A percentile compares a stretch with the other conserved stretches of the same genome.
phyloP scores from a whole-genome alignment of 805 yeast genomes.

The Lachancea cidri region DNA sequence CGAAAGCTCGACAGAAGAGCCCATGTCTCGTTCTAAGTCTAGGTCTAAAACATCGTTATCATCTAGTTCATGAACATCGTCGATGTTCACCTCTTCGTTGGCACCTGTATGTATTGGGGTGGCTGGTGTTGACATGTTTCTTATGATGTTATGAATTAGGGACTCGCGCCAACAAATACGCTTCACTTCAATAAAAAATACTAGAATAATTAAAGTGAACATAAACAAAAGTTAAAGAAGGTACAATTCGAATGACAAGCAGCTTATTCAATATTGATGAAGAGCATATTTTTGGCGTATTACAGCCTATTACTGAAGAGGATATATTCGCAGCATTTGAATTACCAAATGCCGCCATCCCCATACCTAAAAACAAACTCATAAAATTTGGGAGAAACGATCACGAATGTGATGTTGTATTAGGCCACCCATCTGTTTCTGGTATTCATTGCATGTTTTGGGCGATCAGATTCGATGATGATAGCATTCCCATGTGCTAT shows the following conservation, averaged over 20 bases:
- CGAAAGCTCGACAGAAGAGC: background rate
- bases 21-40: constrained; percentile 14
- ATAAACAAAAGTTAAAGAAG: too few relatives aligned
- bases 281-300: constrained; percentile 13
- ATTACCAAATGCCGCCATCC: constrained; percentile 13
- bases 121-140: constrained; percentile 23
- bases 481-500: constrained; percentile 43
- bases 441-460: constrained; percentile 44
- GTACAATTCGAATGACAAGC: background rate
- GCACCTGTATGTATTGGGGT: constrained; percentile 31
- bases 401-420: constrained; percentile 30
- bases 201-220: too few relatives aligned
- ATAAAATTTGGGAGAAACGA: constrained; percentile 42
- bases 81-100: constrained; percentile 21
- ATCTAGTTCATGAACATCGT: constrained; percentile 23
- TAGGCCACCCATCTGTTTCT: constrained; percentile 40
- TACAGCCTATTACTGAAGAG: constrained; percentile 13
- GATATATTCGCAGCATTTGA: constrained; percentile 1
- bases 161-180: background rate
- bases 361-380: constrained; percentile 30
- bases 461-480: constrained; percentile 46
- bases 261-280: background rate
- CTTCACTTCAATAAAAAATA: background rate
- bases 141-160: background rate
- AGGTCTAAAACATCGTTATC: constrained; percentile 26